Conservation (phyloP, 2,329 filamentous ascomycete species). For the Cordyceps pruinosa region DNA sequence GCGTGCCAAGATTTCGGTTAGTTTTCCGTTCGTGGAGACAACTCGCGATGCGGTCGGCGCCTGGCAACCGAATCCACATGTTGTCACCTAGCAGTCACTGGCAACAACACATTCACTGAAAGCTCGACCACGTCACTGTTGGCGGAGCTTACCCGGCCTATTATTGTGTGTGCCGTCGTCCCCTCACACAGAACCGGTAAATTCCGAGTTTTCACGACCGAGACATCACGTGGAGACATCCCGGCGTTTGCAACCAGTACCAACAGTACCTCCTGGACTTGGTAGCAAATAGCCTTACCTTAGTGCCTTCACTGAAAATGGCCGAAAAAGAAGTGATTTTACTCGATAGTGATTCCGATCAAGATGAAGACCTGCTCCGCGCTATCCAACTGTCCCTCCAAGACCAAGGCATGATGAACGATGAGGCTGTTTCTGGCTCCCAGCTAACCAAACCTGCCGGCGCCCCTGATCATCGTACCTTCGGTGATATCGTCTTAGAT, state of each 20-base stretch:
- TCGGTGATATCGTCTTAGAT: slow-evolving; percentile 52
- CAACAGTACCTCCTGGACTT: background rate
- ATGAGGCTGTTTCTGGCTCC: slow-evolving; percentile 1
- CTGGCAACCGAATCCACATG: background rate
- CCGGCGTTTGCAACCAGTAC: background rate
- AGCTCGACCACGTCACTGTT: too few species aligned
- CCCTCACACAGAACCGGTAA: background rate
- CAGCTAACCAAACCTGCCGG: background rate
- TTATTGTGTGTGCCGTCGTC: background rate
- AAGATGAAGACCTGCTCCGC: slow-evolving; percentile 52
- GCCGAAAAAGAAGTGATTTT: slow-evolving; percentile 19
- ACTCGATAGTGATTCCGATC: slow-evolving; percentile 33
- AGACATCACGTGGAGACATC: slow-evolving; percentile 4
- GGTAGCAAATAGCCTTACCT: background rate
- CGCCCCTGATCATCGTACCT: slow-evolving; percentile 4
- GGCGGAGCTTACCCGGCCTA: too few species aligned
- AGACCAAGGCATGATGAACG: slow-evolving; percentile 16
- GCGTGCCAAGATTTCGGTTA: background rate
- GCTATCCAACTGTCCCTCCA: slow-evolving; percentile 54
- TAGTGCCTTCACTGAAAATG: slow-evolving; percentile 15
- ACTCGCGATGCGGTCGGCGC: background rate
- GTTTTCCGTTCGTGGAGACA: background rate
- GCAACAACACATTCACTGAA: too few species aligned
- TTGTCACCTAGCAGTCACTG: too few species aligned
- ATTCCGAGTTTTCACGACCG: background rate